Evolutionary conservation across 768 basidiomycete species (phyloP).

Genomic region (Pulveroboletus sp.): DNA sequence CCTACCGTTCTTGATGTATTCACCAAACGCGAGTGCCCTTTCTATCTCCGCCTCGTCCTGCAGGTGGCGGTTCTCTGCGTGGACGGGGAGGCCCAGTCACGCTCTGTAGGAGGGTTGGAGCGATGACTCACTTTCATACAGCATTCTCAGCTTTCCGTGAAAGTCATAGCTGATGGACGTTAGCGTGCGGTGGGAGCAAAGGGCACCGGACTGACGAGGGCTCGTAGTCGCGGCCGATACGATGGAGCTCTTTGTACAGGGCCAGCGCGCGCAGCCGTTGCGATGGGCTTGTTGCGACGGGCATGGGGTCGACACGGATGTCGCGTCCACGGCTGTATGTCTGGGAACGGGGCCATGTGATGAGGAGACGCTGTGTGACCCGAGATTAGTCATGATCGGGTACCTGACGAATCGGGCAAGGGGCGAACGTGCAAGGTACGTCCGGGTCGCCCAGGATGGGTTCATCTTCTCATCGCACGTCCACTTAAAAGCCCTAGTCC

Average conservation of each 20-base stretch:
- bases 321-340: no score
- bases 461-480: background rate
- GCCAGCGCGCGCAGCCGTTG: conserved; percentile 58
- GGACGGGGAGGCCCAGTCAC: no score
- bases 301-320: no score
- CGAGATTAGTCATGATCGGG: background rate
- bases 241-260: conserved; percentile 78
- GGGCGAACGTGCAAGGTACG: conserved; percentile 30
- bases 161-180: conserved; percentile 63
- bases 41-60: conserved; percentile 70
- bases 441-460: no score
- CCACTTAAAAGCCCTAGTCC: conserved; percentile 7
- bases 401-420: conserved; percentile 11
- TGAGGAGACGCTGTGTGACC: no score
- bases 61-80: conserved; percentile 60
- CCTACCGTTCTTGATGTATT: conserved; percentile 83
- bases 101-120: no score
- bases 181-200: conserved; percentile 5
- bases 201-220: conserved; percentile 52
- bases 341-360: background rate
- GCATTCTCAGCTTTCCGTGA: conserved; percentile 59
- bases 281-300: background rate
- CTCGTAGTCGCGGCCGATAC: conserved; percentile 79
- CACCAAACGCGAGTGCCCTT: conserved; percentile 65
- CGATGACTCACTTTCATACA: conserved; percentile 64